phyloP scores from a whole-genome alignment of 2,329 filamentous ascomycete species.

The Fusarium sp. region DNA sequence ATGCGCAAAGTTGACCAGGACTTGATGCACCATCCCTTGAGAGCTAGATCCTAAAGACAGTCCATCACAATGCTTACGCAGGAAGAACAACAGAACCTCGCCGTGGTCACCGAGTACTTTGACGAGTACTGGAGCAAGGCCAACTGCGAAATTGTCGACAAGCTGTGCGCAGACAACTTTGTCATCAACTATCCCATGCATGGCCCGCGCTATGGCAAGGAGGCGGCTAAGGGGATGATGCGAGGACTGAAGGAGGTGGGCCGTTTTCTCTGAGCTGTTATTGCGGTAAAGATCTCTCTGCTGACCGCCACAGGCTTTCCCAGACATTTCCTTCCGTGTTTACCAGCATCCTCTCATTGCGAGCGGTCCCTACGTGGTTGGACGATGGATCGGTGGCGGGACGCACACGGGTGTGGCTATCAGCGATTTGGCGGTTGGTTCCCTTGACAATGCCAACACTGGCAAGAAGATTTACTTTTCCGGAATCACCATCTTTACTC shows the following conservation, averaged over 20 bases:
- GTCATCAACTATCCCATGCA: background rate
- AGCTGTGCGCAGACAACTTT: background rate
- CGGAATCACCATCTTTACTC: background rate
- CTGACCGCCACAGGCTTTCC: background rate
- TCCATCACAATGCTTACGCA: background rate
- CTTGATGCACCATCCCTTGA: background rate
- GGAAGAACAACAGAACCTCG: background rate
- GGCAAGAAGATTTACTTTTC: slow-evolving; percentile 2
- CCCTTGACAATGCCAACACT: slow-evolving; percentile 27
- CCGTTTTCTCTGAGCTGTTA: too few species aligned
- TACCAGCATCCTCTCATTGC: background rate
- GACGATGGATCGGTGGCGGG: background rate
- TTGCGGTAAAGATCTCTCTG: background rate
- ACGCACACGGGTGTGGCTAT: background rate
- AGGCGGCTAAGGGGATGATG: background rate
- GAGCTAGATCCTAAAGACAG: background rate
- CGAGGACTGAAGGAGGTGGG: background rate
- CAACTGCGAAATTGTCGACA: background rate
- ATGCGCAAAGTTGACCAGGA: background rate
- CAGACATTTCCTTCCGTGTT: background rate
- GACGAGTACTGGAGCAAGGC: background rate
- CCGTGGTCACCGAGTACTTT: background rate
- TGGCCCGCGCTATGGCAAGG: background rate
- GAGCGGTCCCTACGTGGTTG: background rate
- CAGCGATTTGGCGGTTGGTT: background rate